Conservation (phyloP, 2,329 filamentous ascomycete species). For the Nothomitra cinnamomea region DNA sequence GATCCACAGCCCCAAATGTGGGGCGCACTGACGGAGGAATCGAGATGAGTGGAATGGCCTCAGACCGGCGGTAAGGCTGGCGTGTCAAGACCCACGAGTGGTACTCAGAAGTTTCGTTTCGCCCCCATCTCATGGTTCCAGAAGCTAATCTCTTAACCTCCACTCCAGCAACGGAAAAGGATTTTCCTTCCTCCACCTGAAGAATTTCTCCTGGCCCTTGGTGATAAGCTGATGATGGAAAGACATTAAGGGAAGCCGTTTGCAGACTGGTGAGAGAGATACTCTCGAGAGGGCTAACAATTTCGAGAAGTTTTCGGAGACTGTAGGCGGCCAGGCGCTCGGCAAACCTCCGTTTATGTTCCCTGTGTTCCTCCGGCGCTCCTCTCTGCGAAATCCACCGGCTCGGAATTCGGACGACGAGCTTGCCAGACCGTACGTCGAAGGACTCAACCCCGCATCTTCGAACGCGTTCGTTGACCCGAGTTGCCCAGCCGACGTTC, state of each 20-base stretch:
- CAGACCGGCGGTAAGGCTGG: background rate
- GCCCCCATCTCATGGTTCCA: background rate
- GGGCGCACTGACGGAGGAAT: background rate
- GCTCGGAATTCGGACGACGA: constrained; percentile 3
- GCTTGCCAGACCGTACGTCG: constrained; percentile 4
- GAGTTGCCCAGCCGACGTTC: background rate
- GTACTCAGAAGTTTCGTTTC: background rate
- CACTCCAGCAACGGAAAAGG: background rate
- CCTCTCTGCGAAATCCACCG: background rate
- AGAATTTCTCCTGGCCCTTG: background rate
- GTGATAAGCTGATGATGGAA: background rate
- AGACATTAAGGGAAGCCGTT: background rate
- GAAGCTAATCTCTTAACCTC: background rate
- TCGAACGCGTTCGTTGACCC: background rate
- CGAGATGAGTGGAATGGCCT: background rate
- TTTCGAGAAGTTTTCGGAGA: background rate
- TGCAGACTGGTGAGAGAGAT: background rate
- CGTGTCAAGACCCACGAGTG: background rate
- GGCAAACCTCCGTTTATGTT: background rate
- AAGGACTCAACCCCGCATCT: background rate
- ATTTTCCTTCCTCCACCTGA: background rate
- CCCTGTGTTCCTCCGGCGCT: background rate
- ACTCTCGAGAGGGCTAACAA: constrained; percentile 1
- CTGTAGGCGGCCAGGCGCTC: background rate
- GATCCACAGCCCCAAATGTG: background rate